Conservation (phyloP, 2,329 filamentous ascomycete genomes). For the Blastomyces silverae region DNA sequence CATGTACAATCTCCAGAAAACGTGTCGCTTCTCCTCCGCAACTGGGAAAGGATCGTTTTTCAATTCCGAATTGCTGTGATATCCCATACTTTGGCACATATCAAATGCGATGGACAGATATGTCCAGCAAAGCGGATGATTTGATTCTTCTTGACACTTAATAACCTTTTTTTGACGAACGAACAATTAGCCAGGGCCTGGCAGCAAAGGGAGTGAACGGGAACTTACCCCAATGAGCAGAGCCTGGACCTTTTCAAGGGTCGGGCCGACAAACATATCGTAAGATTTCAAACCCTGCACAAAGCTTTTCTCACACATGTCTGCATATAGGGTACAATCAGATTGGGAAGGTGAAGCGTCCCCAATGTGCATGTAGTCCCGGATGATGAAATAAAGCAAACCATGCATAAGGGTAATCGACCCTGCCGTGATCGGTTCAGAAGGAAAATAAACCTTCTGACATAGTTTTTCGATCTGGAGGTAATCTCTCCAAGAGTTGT, state of each 20-base stretch:
- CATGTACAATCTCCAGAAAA: constrained; percentile 56
- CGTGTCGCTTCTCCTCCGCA: constrained; percentile 24
- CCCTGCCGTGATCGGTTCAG: constrained; percentile 23
- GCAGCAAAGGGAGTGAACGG: background rate
- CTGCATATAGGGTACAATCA: constrained; percentile 28
- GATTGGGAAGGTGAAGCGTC: constrained; percentile 36
- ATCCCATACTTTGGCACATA: constrained; percentile 56
- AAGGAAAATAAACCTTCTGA: constrained; percentile 37
- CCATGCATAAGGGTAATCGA: constrained; percentile 25
- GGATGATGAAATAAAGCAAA: constrained; percentile 25
- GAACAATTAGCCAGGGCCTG: constrained; percentile 7
- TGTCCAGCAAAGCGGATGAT: constrained; percentile 56
- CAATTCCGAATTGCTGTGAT: constrained; percentile 43
- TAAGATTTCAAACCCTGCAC: constrained; percentile 43
- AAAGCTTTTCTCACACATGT: constrained; percentile 39
- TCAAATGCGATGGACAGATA: constrained; percentile 53
- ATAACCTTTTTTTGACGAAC: constrained; percentile 42
- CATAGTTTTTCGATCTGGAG: constrained; percentile 34
- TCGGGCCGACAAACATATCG: constrained; percentile 51
- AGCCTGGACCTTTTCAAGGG: constrained; percentile 52
- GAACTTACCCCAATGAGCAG: constrained; percentile 49
- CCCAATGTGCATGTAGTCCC: constrained; percentile 30
- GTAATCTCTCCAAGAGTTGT: constrained; percentile 26
- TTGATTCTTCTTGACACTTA: constrained; percentile 56
- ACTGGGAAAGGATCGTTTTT: constrained; percentile 26